Percentiles rank a stretch among this genome's conserved stretches.
These are phyloP conservation scores for Zygoascus meyerae DNA, from an alignment of 1,139 yeast genomes.

Conservation along the genomic window DNA sequence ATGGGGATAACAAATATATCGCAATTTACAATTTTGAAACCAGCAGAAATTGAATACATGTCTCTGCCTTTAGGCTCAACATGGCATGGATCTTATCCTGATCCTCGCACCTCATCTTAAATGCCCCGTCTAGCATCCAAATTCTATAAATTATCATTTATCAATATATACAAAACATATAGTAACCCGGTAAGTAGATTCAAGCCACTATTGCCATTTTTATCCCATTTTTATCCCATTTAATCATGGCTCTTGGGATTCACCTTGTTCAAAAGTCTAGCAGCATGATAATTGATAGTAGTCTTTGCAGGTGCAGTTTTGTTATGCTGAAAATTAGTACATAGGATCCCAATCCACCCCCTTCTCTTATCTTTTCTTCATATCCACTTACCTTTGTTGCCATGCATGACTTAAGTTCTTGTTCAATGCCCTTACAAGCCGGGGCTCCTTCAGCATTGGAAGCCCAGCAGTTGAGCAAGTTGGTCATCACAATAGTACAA, in stretches of 20 bases:
- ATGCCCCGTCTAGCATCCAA: no score
- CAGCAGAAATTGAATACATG: no score
- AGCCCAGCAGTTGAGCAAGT: constrained; percentile 91
- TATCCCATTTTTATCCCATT: background rate
- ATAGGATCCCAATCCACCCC: constrained; percentile 17
- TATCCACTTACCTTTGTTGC: constrained; percentile 32
- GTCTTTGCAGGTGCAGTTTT: constrained; percentile 38
- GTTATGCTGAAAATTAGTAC: constrained; percentile 13
- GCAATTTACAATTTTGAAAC: no score
- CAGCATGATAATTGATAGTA: constrained; percentile 76
- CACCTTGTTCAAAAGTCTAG: constrained; percentile 72
- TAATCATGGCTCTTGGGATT: constrained; percentile 71
- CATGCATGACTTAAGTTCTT: constrained; percentile 52
- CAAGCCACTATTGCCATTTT: background rate
- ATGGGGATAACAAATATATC: no score
- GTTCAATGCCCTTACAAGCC: constrained; percentile 59
- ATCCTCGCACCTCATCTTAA: no score
- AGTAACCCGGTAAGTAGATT: no score
- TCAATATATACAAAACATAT: no score
- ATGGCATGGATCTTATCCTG: no score
- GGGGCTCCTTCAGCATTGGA: constrained; percentile 81
- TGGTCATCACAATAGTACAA: constrained; percentile 77
- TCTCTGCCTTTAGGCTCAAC: no score
- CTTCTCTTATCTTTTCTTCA: background rate
- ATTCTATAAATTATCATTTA: no score